These are phyloP conservation scores for Musa schizocarpa DNA, from an alignment of 176 grass and related monocot genomes.

Conservation along the genomic window DNA sequence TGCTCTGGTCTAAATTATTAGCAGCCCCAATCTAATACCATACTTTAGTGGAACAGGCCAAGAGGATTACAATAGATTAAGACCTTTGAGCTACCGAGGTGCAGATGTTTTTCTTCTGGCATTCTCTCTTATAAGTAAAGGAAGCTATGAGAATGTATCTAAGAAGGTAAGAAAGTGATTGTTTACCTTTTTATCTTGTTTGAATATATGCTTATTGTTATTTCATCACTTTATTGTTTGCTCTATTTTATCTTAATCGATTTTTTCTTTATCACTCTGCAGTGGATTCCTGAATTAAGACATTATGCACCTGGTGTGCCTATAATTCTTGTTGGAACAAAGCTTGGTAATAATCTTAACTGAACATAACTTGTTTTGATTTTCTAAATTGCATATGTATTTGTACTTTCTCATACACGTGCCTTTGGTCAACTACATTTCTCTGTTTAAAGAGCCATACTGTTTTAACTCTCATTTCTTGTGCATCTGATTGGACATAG, in stretches of 20 bases:
- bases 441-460: background rate
- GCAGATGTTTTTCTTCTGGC: too few species aligned
- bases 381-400: background rate
- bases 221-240: background rate
- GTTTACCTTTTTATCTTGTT: background rate
- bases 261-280: conserved; percentile 12
- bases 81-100: too few species aligned
- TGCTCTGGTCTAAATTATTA: too few species aligned
- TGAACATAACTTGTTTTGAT: conserved; percentile 62
- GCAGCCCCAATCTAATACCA: too few species aligned
- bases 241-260: background rate
- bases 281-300: conserved; percentile 74
- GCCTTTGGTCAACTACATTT: background rate
- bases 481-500: too few species aligned
- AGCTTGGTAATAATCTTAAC: conserved; percentile 47
- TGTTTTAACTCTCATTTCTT: background rate
- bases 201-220: conserved; percentile 5
- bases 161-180: conserved; percentile 43
- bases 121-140: conserved; percentile 76
- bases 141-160: conserved; percentile 74
- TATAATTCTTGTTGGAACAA: too few species aligned
- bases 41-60: conserved; percentile 30
- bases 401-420: conserved; percentile 7
- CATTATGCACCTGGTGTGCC: conserved; percentile 51
- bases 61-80: too few species aligned